These are phyloP conservation scores for Diplodia mutila DNA, from an alignment of 2,329 filamentous ascomycete genomes.

Conservation along the genomic window DNA sequence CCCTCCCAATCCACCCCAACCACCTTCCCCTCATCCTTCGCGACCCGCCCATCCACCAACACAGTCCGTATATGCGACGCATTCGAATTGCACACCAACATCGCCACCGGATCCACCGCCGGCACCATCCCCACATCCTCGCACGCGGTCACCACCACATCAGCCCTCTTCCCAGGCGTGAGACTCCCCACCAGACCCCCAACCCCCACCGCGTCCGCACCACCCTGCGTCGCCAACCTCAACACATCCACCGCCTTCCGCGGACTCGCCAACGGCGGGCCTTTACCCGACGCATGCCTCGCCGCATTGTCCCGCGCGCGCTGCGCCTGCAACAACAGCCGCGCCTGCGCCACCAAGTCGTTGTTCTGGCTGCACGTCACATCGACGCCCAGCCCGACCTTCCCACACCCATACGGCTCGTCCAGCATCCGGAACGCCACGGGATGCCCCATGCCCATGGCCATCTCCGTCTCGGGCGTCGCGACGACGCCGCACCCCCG, in stretches of 20 bases:
- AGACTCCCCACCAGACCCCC: neutral
- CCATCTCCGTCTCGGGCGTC: conserved; percentile 11
- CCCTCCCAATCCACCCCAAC: neutral
- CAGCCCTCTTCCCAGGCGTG: neutral
- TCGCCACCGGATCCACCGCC: neutral
- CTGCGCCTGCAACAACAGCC: conserved; percentile 9
- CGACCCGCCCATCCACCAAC: neutral
- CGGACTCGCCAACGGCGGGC: neutral
- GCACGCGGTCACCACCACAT: neutral
- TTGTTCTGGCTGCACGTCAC: neutral
- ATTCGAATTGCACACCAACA: conserved; percentile 10
- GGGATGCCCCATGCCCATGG: conserved; percentile 16
- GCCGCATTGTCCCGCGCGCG: neutral
- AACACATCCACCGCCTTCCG: neutral
- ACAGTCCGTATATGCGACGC: neutral
- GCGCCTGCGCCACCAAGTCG: conserved; percentile 2
- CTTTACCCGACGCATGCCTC: neutral
- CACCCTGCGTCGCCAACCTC: neutral
- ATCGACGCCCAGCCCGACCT: neutral
- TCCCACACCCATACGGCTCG: neutral
- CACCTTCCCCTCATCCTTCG: neutral
- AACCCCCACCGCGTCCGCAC: neutral
- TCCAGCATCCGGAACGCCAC: neutral
- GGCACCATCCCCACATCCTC: neutral
- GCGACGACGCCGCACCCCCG: neutral